Evolutionary conservation across 164 flowering plant species (phyloP).

Genomic region (Annona squamosa): DNA sequence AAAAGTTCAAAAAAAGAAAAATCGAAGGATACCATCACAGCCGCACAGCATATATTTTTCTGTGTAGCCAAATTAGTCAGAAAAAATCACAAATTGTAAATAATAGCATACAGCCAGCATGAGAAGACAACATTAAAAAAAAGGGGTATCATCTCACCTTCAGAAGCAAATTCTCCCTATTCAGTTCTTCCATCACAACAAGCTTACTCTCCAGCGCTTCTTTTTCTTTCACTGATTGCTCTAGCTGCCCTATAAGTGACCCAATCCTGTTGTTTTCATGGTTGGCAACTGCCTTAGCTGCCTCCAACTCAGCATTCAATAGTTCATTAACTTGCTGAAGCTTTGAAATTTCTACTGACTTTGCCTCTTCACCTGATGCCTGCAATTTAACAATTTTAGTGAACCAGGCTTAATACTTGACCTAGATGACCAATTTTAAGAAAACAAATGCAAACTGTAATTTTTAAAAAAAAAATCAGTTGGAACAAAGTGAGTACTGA

Average conservation of each 20-base stretch:
- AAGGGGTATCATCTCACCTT: slow-evolving; percentile 35
- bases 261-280: slow-evolving; percentile 65
- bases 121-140: not conserved
- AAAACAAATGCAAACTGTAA: no score
- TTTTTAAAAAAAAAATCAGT: no score
- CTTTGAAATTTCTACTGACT: slow-evolving; percentile 56
- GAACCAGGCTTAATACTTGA: not conserved
- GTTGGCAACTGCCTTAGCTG: slow-evolving; percentile 56
- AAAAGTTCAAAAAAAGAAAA: no score
- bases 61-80: no score
- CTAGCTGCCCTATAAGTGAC: slow-evolving; percentile 56
- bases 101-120: not conserved
- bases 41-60: no score
- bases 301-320: slow-evolving; percentile 57
- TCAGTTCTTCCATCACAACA: slow-evolving; percentile 40
- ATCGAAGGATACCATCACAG: no score
- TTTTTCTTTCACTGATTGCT: slow-evolving; percentile 59
- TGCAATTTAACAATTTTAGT: slow-evolving; percentile 24
- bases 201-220: slow-evolving; percentile 54
- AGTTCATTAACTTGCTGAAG: slow-evolving; percentile 60
- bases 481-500: no score
- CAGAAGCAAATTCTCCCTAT: slow-evolving; percentile 53
- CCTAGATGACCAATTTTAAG: not conserved
- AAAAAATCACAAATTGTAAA: no score
- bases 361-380: slow-evolving; percentile 79